Conservation (phyloP, 2,329 filamentous ascomycete species). For the Cladorrhinum sp. region DNA sequence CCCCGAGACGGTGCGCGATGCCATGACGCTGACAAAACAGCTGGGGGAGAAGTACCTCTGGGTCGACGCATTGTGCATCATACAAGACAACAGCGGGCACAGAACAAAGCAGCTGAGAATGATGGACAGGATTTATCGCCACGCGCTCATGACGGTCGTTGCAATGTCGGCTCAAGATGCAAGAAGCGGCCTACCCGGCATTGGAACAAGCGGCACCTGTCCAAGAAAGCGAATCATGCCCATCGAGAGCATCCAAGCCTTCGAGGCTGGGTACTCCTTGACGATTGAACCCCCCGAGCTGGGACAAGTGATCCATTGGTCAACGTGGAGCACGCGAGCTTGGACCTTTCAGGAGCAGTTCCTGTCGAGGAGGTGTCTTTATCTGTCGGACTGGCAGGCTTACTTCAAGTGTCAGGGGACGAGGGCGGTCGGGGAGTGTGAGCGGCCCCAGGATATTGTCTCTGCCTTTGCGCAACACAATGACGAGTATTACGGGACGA, state of each 20-base stretch:
- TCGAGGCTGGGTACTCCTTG: background rate
- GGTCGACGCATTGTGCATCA: conserved; percentile 9
- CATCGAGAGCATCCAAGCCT: background rate
- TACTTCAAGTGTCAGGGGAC: too few species aligned
- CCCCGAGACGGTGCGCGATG: conserved; percentile 4
- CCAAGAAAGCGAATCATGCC: background rate
- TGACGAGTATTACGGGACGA: background rate
- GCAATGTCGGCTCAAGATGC: background rate
- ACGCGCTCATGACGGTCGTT: conserved; percentile 2
- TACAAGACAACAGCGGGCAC: conserved; percentile 4
- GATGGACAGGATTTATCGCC: conserved; percentile 6
- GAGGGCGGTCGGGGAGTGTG: too few species aligned
- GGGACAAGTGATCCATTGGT: background rate
- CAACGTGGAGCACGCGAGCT: background rate
- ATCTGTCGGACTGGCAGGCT: too few species aligned
- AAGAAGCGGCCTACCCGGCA: background rate
- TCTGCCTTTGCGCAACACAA: background rate
- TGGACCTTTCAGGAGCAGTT: background rate
- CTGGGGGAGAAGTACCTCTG: conserved; percentile 6
- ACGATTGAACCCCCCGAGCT: background rate
- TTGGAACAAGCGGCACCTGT: background rate
- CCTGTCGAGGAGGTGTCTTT: too few species aligned
- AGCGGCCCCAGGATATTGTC: background rate
- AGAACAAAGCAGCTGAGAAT: background rate
- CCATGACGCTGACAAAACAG: conserved; percentile 1